Base-by-base conservation (phyloP, 2,329 filamentous ascomycete genomes). In the Endoconidiophora polonica region DNA sequence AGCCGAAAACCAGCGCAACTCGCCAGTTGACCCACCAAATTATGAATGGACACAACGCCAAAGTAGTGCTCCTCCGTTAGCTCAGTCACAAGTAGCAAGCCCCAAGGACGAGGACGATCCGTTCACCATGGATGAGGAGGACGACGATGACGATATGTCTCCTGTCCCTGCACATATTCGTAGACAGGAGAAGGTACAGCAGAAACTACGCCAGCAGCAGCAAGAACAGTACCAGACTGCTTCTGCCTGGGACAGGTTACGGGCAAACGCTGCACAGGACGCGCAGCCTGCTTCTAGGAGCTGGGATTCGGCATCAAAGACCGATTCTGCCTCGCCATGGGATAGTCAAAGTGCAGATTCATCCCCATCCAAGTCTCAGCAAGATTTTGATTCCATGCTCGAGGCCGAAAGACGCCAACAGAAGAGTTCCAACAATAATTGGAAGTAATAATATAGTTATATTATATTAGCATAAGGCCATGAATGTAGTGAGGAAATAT, bases 321-420 rank as follows among this genome's bases (percentile, higher is more conserved):
- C 23, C 4, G 37, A 37, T 16, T 38, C 48, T 7, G 33, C 23
- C 4, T 20, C 29, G 29, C 12, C 29, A 33, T 33, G 29, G 29
- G 9, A 4, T 12, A 33, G 1, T 12, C 29, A 33, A 12, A 33
- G 12, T 33, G 12, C 29, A 12, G 29, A 33, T 33, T 33, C 29
- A 33, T 33, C 29, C 12, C 12, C 29, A 12, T 5, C 29, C 29
- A 33, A 46, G 29, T 70, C 71, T 4, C 71, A 74, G 52, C 65
- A 61, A 52, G 69, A 74, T 26, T 74, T 74, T 55, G 71, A 74
- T 52, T 61, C 61, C 18, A 60, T 73, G 52, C 50, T 74, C 2
- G 70, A 74, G 40, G 60, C 62, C 12, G 71, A 74, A 52, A 61
- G 66, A 20, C 58, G 54, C 3, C 60, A 61, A 3, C 60, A 63